Conservation (phyloP, 345 rosid genomes). For the Eucalyptus sideroxylon region DNA sequence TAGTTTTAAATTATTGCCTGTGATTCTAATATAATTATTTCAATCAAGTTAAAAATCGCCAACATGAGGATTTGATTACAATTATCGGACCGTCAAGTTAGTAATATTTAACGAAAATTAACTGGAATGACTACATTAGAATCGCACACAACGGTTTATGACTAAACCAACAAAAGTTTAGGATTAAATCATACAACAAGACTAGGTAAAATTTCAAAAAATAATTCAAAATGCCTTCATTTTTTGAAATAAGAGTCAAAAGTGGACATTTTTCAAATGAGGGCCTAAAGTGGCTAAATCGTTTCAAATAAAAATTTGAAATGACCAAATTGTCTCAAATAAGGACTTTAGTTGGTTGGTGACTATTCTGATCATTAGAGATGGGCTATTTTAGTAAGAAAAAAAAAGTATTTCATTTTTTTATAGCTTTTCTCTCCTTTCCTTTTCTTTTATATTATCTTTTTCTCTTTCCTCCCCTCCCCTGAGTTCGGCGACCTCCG, state of each 20-base stretch:
- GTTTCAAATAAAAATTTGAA: too few species aligned
- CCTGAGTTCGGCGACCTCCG: accelerated
- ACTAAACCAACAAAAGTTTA: background rate
- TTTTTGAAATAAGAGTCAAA: accelerated
- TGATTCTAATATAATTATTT: background rate
- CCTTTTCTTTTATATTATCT: too few species aligned
- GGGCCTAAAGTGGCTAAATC: too few species aligned
- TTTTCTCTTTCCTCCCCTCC: too few species aligned
- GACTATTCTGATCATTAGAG: accelerated
- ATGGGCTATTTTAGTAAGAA: too few species aligned
- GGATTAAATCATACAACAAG: background rate
- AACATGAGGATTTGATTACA: accelerated
- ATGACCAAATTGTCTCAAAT: too few species aligned
- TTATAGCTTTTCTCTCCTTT: too few species aligned
- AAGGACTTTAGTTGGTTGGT: accelerated
- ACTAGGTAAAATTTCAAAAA: background rate
- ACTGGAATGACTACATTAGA: accelerated
- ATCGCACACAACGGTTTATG: background rate
- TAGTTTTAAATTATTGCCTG: accelerated
- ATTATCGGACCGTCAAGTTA: accelerated
- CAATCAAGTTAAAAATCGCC: background rate
- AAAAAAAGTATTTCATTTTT: too few species aligned
- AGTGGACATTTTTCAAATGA: too few species aligned
- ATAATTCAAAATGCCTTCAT: too few species aligned
- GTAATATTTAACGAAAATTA: background rate